phyloP scores from a whole-genome alignment of 345 rosid species.

The Erysimum cheiranthoides region DNA sequence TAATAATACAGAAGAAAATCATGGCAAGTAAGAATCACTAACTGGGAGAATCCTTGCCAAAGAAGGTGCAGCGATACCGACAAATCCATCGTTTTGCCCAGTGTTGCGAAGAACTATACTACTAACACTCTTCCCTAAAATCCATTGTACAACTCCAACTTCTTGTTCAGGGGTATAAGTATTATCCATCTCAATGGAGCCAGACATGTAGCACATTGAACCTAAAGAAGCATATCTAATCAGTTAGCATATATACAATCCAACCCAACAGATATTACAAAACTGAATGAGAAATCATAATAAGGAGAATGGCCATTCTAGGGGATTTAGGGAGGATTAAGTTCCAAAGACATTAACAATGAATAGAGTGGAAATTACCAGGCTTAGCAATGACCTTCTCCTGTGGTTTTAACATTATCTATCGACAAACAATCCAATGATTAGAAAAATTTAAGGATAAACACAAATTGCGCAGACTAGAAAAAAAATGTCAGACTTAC shows the following conservation, averaged over 20 bases:
- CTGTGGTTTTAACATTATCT: constrained; percentile 96
- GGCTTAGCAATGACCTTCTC: constrained; percentile 86
- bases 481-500: constrained; percentile 44
- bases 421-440: constrained; percentile 27
- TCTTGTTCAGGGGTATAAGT: constrained; percentile 86
- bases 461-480: not conserved
- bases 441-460: not conserved
- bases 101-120: constrained; percentile 74
- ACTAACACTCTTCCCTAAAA: constrained; percentile 85
- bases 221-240: constrained; percentile 48
- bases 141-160: constrained; percentile 93
- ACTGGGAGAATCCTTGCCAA: constrained; percentile 97
- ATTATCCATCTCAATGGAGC: constrained; percentile 89
- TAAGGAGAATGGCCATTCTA: not conserved
- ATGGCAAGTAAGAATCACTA: constrained; percentile 47
- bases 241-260: not conserved
- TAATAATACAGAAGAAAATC: not conserved
- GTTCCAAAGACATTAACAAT: not conserved
- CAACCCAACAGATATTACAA: not conserved
- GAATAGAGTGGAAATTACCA: constrained; percentile 52
- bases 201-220: constrained; percentile 97
- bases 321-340: not conserved
- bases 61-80: constrained; percentile 95
- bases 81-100: constrained; percentile 79
- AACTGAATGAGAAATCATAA: not conserved